A percentile compares a stretch with the other conserved stretches of the same genome.
Conservation (phyloP, 2,329 filamentous ascomycete genomes). For the Trichoderma asperellum region DNA sequence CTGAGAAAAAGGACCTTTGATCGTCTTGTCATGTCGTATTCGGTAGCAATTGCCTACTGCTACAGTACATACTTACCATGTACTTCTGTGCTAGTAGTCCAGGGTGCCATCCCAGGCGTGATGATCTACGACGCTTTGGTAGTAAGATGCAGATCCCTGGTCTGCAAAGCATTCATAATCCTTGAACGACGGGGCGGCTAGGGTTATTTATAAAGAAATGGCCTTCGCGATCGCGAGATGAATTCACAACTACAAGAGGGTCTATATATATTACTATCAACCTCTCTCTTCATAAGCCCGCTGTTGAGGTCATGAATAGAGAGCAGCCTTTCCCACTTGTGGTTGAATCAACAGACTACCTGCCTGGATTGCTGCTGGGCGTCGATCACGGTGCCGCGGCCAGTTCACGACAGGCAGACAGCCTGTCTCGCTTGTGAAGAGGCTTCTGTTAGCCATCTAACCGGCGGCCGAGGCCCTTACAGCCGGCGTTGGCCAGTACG, state of each 20-base stretch:
- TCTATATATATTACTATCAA: not conserved
- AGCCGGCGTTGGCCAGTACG: constrained; percentile 37
- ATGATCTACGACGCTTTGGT: constrained; percentile 28
- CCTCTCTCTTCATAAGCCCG: not conserved
- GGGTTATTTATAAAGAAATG: not conserved
- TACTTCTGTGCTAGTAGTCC: not conserved
- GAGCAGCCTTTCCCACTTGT: not conserved
- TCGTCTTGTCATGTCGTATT: constrained; percentile 26
- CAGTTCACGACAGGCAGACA: not conserved
- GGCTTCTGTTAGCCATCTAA: constrained; percentile 3
- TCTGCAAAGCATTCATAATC: constrained; percentile 28
- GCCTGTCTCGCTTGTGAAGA: constrained; percentile 7
- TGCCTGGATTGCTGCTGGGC: not conserved
- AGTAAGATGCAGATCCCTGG: constrained; percentile 28
- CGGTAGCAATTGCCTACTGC: constrained; percentile 5
- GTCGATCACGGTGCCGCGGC: constrained; percentile 17
- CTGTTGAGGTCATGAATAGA: not conserved
- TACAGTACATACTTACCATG: not conserved
- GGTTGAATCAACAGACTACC: constrained; percentile 1
- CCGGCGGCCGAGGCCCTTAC: constrained; percentile 41
- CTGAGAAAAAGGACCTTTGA: not conserved
- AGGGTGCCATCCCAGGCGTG: constrained; percentile 19
- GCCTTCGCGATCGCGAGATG: not conserved
- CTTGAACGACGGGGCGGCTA: constrained; percentile 20
- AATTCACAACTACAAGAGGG: not conserved